These are phyloP conservation scores for Botrytis tulipae DNA, from an alignment of 2,329 filamentous ascomycete genomes.

Conservation along the genomic window DNA sequence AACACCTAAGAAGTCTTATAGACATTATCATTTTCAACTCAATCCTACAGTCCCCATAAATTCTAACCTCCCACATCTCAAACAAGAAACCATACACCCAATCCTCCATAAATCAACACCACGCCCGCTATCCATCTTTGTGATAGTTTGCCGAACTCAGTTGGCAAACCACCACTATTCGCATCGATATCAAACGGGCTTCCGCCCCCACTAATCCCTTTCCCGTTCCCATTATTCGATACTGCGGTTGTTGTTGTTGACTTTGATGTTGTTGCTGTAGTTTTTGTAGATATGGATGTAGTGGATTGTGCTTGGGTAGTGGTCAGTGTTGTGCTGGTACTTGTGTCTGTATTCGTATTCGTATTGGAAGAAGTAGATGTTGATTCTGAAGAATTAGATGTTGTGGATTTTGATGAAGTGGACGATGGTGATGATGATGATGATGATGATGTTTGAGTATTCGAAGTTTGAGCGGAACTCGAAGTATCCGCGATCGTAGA, in stretches of 20 bases:
- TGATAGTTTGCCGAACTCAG: neutral
- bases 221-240: slow-evolving; percentile 3
- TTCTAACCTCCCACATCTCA: neutral
- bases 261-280: neutral
- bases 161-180: neutral
- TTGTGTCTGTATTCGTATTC: neutral
- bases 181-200: slow-evolving; percentile 24
- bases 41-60: neutral
- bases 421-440: neutral
- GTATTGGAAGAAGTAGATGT: neutral
- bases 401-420: neutral
- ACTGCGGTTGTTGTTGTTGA: neutral
- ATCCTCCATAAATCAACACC: neutral
- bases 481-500: neutral
- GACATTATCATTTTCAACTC: neutral
- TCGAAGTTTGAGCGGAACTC: neutral
- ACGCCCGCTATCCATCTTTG: neutral
- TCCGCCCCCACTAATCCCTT: slow-evolving; percentile 18
- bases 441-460: neutral
- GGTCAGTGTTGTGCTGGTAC: neutral
- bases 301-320: neutral
- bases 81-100: neutral
- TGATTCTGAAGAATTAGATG: neutral
- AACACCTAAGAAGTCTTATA: neutral
- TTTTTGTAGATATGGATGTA: neutral